Evolutionary conservation across 352 stramenopile genomes (phyloP).

Genomic region (Pythium insidiosum): DNA sequence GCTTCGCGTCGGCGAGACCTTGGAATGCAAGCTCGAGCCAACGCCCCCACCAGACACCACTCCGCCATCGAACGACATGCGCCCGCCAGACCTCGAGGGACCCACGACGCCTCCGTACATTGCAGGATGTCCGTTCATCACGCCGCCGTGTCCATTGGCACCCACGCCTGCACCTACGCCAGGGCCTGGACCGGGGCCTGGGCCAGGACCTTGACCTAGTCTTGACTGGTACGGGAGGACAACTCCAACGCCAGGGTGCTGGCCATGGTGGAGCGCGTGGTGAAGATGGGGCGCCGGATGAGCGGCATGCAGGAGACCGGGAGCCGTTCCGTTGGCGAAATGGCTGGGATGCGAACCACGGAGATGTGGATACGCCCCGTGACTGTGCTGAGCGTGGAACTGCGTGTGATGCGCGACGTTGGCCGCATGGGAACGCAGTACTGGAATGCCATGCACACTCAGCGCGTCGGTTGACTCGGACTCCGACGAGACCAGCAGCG

Average conservation of each 20-base stretch:
- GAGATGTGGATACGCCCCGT: background rate
- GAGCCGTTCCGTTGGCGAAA: background rate
- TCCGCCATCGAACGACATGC: background rate
- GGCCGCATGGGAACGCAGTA: background rate
- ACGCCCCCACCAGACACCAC: background rate
- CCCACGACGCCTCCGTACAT: background rate
- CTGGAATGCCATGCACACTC: too few species aligned
- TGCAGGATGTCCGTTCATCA: background rate
- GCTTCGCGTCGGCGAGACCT: background rate
- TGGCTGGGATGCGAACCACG: background rate
- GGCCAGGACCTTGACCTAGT: background rate
- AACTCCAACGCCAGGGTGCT: background rate
- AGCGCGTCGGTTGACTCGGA: too few species aligned
- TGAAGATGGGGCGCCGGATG: background rate
- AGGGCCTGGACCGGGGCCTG: background rate
- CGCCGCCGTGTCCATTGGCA: background rate
- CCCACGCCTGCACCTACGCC: too few species aligned
- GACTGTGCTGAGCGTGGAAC: background rate
- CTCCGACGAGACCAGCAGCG: constrained; percentile 6
- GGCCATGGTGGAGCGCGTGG: background rate
- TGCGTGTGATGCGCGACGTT: background rate
- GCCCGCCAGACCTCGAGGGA: too few species aligned
- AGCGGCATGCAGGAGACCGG: background rate
- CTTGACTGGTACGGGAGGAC: background rate
- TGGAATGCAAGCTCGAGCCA: background rate